Percentiles rank a stretch among this genome's conserved stretches.
These are phyloP conservation scores for Nothophytophthora sp. DNA, from an alignment of 352 stramenopile species.

Conservation along the genomic window DNA sequence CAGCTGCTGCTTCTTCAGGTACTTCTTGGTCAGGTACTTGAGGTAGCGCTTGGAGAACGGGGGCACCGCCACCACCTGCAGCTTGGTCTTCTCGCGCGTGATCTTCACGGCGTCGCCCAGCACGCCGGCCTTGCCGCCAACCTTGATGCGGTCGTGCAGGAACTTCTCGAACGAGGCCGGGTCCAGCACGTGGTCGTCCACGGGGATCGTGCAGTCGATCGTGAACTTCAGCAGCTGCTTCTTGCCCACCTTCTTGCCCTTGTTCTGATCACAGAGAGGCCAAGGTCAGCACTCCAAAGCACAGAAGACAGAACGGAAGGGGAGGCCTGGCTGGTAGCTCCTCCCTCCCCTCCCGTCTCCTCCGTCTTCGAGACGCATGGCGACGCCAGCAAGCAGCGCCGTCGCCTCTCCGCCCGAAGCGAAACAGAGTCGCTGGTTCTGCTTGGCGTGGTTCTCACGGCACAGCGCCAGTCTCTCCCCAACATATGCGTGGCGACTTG, in stretches of 20 bases:
- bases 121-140: conserved; percentile 98
- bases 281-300: neutral
- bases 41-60: conserved; percentile 98
- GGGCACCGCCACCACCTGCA: conserved; percentile 94
- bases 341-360: neutral
- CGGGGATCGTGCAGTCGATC: conserved; percentile 95
- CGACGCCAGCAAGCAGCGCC: no score
- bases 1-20: conserved; percentile 99
- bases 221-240: conserved; percentile 93
- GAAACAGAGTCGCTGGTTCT: conserved; percentile 46
- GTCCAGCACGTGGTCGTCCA: conserved; percentile 99
- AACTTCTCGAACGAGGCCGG: conserved; percentile 99
- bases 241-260: conserved; percentile 90
- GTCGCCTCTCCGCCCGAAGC: neutral
- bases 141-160: conserved; percentile 99
- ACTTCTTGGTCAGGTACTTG: conserved; percentile 99
- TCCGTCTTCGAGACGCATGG: no score
- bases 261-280: conserved; percentile 39
- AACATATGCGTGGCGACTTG: conserved; percentile 49
- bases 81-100: conserved; percentile 95
- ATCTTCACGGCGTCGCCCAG: conserved; percentile 96
- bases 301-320: neutral
- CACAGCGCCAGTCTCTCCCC: conserved; percentile 23
- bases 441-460: conserved; percentile 2
- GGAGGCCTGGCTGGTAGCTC: neutral